Evolutionary conservation across 345 rosid genomes (phyloP).

Genomic region (Eucalyptus sideroxylon): DNA sequence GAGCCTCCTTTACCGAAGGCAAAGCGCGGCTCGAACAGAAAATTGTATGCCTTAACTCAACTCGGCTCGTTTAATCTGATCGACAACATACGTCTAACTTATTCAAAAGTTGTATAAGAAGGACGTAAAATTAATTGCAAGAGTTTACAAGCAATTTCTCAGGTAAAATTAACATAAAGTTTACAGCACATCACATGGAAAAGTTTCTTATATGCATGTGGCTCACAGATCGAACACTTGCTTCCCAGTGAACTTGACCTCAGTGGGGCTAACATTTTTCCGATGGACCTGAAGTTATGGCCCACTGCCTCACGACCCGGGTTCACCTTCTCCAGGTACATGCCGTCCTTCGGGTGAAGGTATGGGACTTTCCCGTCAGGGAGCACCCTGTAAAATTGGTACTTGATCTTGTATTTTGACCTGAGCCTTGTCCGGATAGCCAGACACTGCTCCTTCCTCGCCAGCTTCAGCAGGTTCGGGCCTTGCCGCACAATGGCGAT

Average conservation of each 20-base stretch:
- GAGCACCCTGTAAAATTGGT: slow-evolving; percentile 88
- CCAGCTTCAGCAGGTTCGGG: slow-evolving; percentile 70
- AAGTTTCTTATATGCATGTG: background rate
- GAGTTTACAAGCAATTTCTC: background rate
- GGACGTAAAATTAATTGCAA: background rate
- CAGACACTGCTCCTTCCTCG: slow-evolving; percentile 88
- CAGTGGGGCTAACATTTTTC: slow-evolving; percentile 66
- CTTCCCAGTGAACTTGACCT: slow-evolving; percentile 95
- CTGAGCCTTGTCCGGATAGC: slow-evolving; percentile 76
- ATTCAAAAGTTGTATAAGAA: background rate
- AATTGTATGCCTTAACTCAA: background rate
- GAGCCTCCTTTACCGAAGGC: background rate
- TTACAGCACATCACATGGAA: background rate
- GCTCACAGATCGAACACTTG: slow-evolving; percentile 58
- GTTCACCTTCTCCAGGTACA: slow-evolving; percentile 85
- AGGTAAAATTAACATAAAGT: background rate
- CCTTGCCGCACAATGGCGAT: slow-evolving; percentile 88
- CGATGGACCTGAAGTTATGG: slow-evolving; percentile 63
- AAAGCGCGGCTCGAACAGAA: rapidly evolving
- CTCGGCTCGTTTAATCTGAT: background rate
- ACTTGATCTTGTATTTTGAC: slow-evolving; percentile 88
- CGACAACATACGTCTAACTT: background rate
- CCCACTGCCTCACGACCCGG: slow-evolving; percentile 75
- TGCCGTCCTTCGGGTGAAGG: slow-evolving; percentile 83
- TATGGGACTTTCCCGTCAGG: slow-evolving; percentile 71